Evolutionary conservation across 441 rosid species (phyloP), one percentile per base, ranked within the genome.

Genomic region (Dalechampia spathulata): DNA sequence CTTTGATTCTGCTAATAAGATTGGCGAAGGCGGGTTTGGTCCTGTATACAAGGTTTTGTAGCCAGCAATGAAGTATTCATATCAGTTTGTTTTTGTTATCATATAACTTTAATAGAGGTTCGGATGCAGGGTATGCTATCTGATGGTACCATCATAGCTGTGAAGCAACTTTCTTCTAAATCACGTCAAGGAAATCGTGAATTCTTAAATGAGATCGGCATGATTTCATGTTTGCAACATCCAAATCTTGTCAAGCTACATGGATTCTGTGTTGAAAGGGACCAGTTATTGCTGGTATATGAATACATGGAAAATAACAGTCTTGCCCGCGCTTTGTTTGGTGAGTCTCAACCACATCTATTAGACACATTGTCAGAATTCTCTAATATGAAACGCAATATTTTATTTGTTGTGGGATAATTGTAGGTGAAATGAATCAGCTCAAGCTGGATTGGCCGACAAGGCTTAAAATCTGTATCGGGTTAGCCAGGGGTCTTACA

Each of bases 121-220:
- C 0, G 7, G 55, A 39, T 69, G 54, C 72, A 86, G 92, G 95
- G 97, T 62, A 63, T 67, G 34, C 37, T 86, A 22, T 48, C 74
- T 1, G 84, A 82, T 71, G 93, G 90, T 9, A 78, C 79, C 0
- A 65, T 68, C 19, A 74, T 89, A 48, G 95, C 92, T 3, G 97
- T 89, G 41, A 89, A 89, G 62, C 91, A 89, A 60, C 83, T 89
- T 6, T 89, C 95, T n/a, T 80, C 95, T 6, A 80, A 72, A 66
- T 89, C 96, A 22, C 55, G 70, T 63, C 96, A 89, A 80, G 96
- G 92, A 46, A 83, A 80, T 62, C 83, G 90, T 0, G 95, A 89
- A 61, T 89, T 89, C 61, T 63, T 89, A 34, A 89, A 79, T 36
- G 96, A 86, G 67, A 86, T 83, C 5, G 87, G 89, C 37, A 85